Base-by-base conservation (phyloP, 2,329 filamentous ascomycete genomes). In the Pseudocercospora pini-densiflorae region DNA sequence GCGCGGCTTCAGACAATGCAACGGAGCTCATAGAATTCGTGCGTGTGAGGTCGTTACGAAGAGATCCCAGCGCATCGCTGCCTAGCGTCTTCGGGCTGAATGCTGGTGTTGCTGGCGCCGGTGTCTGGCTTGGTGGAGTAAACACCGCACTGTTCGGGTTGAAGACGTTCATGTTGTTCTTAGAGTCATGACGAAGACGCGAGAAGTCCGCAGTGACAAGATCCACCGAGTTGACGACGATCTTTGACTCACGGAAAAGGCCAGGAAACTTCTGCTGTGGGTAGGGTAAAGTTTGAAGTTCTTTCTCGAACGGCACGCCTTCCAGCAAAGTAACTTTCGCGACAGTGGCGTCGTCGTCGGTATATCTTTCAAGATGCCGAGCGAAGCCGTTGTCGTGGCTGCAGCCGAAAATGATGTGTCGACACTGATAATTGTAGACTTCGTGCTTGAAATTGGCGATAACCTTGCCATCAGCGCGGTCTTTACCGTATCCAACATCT, bases 371-470 rank as follows among this genome's bases (percentile, higher is more conserved):
- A 10, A 89, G 77, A 40, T 85, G 77, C 10, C 80, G 79, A 24
- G 83, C 82, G 74, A 87, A 89, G 23, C 84, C 81, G 63, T 83
- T 83, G 76, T 87, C 85, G 65, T 86, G 84, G 14, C 85, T 85
- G 75, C 86, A 88, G 8, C 87, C 88, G 40, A 89, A 80, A 58
- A 89, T 79, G 61, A 89, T 83, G 63, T 88, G 86, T 61, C 85
- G 86, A 73, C 87, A 89, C 70, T 88, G 86, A 68, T 82, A 84
- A 71, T 88, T 84, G 75, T 84, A 80, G 59, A 87, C 77, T 75
- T 85, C 82, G 57, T 86, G 75, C 70, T 85, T 84, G 76, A 89
- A 84, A 27, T 79, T 79, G 69, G 86, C 86, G 14, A 84, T 82
- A 64, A 90, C 80, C 75, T 90, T 90, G 72, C 83, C 84, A 70